Percentiles rank a stretch among this genome's conserved stretches.
These are phyloP conservation scores for Parasitella parasitica DNA, from an alignment of 371 early-diverging fungal species.

Conservation along the genomic window DNA sequence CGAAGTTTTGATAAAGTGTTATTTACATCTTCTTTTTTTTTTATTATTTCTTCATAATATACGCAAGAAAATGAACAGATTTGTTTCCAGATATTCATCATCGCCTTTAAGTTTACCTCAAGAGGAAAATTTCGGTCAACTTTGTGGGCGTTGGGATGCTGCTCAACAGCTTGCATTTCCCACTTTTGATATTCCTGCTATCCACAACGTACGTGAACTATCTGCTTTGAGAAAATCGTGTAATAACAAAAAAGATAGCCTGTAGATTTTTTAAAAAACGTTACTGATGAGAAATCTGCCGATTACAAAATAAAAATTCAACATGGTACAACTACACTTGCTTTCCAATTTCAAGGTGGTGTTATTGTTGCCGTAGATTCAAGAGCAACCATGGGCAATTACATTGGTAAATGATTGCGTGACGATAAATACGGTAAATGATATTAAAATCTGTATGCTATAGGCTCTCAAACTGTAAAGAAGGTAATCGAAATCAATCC, in stretches of 20 bases:
- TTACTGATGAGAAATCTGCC: conserved; percentile 60
- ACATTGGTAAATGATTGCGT: conserved; percentile 75
- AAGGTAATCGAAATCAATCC: conserved; percentile 99
- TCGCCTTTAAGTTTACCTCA: conserved; percentile 42
- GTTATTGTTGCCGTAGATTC: conserved; percentile 99
- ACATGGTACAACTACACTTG: conserved; percentile 99
- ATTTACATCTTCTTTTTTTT: background rate
- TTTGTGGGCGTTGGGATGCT: conserved; percentile 61
- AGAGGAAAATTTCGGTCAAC: conserved; percentile 28
- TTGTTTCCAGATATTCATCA: conserved; percentile 57
- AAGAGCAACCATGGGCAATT: conserved; percentile 97
- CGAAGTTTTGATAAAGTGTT: background rate
- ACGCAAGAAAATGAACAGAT: conserved; percentile 51
- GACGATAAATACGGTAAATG: background rate
- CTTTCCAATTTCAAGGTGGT: conserved; percentile 98
- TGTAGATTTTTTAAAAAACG: conserved; percentile 60
- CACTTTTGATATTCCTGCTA: conserved; percentile 71
- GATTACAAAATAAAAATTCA: conserved; percentile 80
- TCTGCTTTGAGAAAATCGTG: background rate
- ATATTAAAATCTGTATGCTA: background rate
- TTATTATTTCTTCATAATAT: background rate
- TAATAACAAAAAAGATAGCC: conserved; percentile 43
- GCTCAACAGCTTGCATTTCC: conserved; percentile 70
- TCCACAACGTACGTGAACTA: conserved; percentile 58
- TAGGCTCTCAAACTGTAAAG: conserved; percentile 97